Evolutionary conservation across 352 stramenopile genomes (phyloP).

Genomic region (Globisporangium orthogonon): DNA sequence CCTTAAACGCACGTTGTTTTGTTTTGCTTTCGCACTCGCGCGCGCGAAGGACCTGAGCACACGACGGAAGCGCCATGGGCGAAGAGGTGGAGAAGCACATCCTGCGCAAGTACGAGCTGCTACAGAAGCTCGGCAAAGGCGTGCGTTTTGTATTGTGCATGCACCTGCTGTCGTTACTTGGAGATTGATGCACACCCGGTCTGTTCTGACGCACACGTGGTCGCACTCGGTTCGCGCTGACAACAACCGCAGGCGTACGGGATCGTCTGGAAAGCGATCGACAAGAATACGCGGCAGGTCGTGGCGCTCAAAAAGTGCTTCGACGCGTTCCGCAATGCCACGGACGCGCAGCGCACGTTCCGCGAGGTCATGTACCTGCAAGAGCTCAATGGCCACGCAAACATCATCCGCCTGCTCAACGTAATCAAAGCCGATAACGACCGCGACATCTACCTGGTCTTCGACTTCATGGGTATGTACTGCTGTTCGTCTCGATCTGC

Average conservation of each 20-base stretch:
- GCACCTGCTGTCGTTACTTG: no score
- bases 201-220: conserved; percentile 1
- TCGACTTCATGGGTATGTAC: conserved; percentile 92
- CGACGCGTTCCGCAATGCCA: conserved; percentile 94
- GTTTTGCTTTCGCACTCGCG: background rate
- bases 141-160: conserved; percentile 26
- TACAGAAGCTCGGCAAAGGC: conserved; percentile 91
- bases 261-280: conserved; percentile 95
- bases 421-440: conserved; percentile 95
- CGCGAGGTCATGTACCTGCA: conserved; percentile 96
- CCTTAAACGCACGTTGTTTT: background rate
- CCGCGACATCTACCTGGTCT: conserved; percentile 95
- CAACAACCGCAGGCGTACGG: conserved; percentile 78
- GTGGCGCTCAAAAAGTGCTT: conserved; percentile 97
- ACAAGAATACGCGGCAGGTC: conserved; percentile 87
- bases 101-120: conserved; percentile 90
- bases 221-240: background rate
- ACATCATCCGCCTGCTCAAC: conserved; percentile 93
- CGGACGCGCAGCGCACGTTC: conserved; percentile 93
- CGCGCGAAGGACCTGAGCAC: background rate
- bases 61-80: conserved; percentile 44
- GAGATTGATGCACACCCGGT: background rate
- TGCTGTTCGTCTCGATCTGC: background rate
- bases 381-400: conserved; percentile 87
- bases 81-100: conserved; percentile 93